phyloP scores from a whole-genome alignment of 2,329 filamentous ascomycete genomes.

The Geosmithia morbida region DNA sequence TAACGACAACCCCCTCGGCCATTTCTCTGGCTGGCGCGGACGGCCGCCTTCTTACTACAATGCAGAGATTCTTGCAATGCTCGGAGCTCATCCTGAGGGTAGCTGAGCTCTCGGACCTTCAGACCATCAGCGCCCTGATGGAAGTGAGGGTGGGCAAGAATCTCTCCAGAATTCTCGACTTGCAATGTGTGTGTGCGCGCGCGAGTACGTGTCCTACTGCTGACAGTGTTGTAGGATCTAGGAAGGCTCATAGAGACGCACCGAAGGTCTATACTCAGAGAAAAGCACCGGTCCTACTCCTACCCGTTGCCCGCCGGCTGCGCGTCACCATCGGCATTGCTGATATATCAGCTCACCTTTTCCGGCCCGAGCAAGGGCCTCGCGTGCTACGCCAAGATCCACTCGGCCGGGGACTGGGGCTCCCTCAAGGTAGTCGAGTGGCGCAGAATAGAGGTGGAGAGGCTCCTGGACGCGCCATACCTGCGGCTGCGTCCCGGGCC shows the following conservation, averaged over 20 bases:
- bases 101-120: not conserved
- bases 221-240: no score
- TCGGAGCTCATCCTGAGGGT: not conserved
- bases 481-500: not conserved
- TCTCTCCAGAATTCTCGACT: no score
- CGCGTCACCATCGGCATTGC: not conserved
- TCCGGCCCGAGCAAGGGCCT: not conserved
- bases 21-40: no score
- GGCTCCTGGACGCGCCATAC: not conserved
- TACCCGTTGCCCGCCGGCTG: not conserved
- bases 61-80: not conserved
- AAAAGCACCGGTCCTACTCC: no score
- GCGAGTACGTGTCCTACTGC: no score
- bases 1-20: no score
- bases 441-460: not conserved
- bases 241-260: no score
- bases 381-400: not conserved
- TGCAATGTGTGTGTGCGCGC: no score
- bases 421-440: not conserved
- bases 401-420: not conserved
- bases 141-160: not conserved
- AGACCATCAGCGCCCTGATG: not conserved
- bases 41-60: no score
- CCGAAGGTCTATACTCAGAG: no score
- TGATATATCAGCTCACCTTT: not conserved